Evolutionary conservation across 1,284 basidiomycete species (phyloP).

Genomic region (Cystobasidium sp.): DNA sequence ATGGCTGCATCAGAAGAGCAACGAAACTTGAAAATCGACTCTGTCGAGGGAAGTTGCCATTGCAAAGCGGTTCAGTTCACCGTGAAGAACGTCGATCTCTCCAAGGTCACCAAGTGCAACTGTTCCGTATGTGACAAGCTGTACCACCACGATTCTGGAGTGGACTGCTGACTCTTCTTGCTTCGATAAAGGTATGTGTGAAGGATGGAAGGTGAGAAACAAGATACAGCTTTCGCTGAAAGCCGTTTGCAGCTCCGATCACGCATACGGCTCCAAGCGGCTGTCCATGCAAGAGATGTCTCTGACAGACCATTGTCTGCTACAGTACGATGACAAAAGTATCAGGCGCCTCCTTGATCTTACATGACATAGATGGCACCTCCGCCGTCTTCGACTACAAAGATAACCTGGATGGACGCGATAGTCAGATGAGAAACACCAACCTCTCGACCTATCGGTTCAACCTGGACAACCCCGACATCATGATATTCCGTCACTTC

Average conservation of each 20-base stretch:
- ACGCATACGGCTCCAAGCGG: too few species aligned
- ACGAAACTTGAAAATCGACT: neutral
- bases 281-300: too few species aligned
- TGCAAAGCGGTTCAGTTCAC: slow-evolving; percentile 11
- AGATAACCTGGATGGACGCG: slow-evolving; percentile 16
- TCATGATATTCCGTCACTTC: slow-evolving; percentile 29
- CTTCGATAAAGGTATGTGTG: slow-evolving; percentile 4
- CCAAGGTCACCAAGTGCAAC: slow-evolving; percentile 26
- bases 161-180: neutral
- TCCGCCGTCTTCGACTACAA: slow-evolving; percentile 10
- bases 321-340: slow-evolving; percentile 17
- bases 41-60: slow-evolving; percentile 9
- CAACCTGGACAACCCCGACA: slow-evolving; percentile 6
- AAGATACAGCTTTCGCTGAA: neutral
- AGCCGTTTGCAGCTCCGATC: too few species aligned
- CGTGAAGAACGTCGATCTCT: slow-evolving; percentile 18
- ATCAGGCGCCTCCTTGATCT: neutral
- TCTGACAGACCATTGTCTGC: neutral
- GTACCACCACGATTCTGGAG: neutral
- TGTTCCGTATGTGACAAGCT: slow-evolving; percentile 13
- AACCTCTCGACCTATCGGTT: slow-evolving; percentile 15
- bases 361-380: slow-evolving; percentile 3
- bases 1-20: neutral
- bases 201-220: slow-evolving; percentile 21
- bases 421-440: slow-evolving; percentile 6